Conservation (phyloP, 305 asterid genomes). For the Withania somnifera region DNA sequence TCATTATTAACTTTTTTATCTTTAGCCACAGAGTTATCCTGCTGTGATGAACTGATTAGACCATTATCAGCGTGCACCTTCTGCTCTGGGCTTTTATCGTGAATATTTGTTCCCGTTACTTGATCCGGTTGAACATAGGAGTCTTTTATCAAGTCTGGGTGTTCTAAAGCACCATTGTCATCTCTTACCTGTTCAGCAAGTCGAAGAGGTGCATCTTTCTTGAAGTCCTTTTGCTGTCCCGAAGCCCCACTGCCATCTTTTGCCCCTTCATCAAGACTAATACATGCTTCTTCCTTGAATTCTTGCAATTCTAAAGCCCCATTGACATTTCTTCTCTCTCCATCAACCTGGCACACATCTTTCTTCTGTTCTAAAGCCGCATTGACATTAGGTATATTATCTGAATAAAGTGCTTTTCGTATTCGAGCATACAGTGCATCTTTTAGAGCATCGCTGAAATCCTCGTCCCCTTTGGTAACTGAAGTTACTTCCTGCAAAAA, state of each 20-base stretch:
- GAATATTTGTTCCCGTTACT: slow-evolving; percentile 11
- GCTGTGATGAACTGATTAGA: too few species aligned
- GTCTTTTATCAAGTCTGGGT: neutral
- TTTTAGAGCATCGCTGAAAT: slow-evolving; percentile 41
- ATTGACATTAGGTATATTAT: slow-evolving; percentile 2
- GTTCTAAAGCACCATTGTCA: neutral
- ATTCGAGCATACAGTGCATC: slow-evolving; percentile 45
- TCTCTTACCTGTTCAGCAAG: neutral
- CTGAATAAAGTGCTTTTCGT: slow-evolving; percentile 44
- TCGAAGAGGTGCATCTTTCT: neutral
- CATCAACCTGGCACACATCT: too few species aligned
- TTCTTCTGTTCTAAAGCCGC: neutral
- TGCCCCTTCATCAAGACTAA: neutral
- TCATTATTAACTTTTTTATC: slow-evolving; percentile 13
- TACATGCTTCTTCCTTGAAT: neutral
- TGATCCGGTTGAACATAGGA: slow-evolving; percentile 11
- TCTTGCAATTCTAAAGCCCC: too few species aligned
- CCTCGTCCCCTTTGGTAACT: slow-evolving; percentile 43
- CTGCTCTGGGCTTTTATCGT: slow-evolving; percentile 4
- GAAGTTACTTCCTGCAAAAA: slow-evolving; percentile 64
- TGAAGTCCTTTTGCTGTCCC: neutral
- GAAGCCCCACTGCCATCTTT: neutral
- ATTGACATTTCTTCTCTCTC: too few species aligned
- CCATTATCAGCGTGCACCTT: neutral
- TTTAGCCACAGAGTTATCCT: too few species aligned